Percentiles rank a stretch among this genome's conserved stretches.
phyloP scores from a whole-genome alignment of 129 eudicot genomes.

The Saposhnikovia divaricata region DNA sequence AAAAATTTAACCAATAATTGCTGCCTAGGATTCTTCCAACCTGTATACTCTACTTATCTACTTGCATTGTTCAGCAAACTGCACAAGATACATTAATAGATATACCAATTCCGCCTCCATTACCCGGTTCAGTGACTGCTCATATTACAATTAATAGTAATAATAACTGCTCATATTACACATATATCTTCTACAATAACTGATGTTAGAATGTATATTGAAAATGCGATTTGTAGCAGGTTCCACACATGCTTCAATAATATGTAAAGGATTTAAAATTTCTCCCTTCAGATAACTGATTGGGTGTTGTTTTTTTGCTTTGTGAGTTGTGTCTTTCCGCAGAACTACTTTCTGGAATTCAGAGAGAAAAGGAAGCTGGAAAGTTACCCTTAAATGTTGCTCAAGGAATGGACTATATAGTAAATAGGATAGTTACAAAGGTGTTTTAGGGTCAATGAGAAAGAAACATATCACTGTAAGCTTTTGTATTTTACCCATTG shows the following conservation, averaged over 20 bases:
- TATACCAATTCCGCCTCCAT: too few relatives aligned
- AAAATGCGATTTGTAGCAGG: background rate
- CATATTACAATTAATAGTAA: too few relatives aligned
- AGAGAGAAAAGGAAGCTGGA: too few relatives aligned
- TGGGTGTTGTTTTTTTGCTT: constrained; percentile 11
- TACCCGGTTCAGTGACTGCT: too few relatives aligned
- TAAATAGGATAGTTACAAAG: constrained; percentile 12
- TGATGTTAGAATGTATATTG: background rate
- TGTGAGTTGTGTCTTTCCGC: constrained; percentile 15
- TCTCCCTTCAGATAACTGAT: background rate
- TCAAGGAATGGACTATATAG: too few relatives aligned
- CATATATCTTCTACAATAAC: too few relatives aligned
- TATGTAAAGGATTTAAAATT: background rate
- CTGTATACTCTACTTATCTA: background rate
- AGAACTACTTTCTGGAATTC: constrained; percentile 67
- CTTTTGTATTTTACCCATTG: constrained; percentile 13
- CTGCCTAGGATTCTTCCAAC: constrained; percentile 5
- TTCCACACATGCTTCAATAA: background rate
- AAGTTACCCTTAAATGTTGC: too few relatives aligned
- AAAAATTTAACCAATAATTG: background rate
- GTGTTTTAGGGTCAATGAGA: constrained; percentile 17
- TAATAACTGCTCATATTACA: too few relatives aligned
- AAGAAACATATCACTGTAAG: constrained; percentile 14
- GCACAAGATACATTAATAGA: background rate
- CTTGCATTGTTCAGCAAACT: background rate